These are phyloP conservation scores for Ceratocystiopsis sp. DNA, from an alignment of 2,329 filamentous ascomycete genomes.

Conservation along the genomic window DNA sequence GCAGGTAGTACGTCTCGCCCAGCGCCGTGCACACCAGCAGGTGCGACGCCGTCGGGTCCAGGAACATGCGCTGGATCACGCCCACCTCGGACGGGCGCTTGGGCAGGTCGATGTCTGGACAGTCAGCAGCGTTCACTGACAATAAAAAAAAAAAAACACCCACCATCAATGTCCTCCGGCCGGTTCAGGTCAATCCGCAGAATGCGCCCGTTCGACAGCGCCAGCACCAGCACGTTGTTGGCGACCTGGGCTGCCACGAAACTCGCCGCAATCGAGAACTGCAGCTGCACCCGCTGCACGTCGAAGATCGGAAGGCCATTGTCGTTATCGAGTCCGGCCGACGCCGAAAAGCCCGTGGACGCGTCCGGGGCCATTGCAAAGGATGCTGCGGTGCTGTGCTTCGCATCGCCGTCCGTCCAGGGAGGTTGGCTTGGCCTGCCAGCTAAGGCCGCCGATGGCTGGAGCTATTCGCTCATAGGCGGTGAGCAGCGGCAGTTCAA, in stretches of 20 bases:
- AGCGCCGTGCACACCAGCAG: slow-evolving; percentile 79
- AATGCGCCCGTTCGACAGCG: slow-evolving; percentile 81
- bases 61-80: slow-evolving; percentile 87
- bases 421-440: no score
- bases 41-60: slow-evolving; percentile 92
- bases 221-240: slow-evolving; percentile 89
- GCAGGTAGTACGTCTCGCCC: slow-evolving; percentile 95
- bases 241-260: slow-evolving; percentile 94
- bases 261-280: slow-evolving; percentile 86
- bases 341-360: slow-evolving; percentile 53
- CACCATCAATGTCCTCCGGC: slow-evolving; percentile 86
- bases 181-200: slow-evolving; percentile 86
- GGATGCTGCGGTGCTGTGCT: not conserved
- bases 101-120: slow-evolving; percentile 84
- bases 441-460: no score
- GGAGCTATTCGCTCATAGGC: no score
- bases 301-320: slow-evolving; percentile 80
- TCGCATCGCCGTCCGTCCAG: no score
- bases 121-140: no score
- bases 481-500: no score
- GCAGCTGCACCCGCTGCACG: slow-evolving; percentile 78
- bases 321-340: slow-evolving; percentile 26
- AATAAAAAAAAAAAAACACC: no score
- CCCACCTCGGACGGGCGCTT: slow-evolving; percentile 85
- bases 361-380: slow-evolving; percentile 45